phyloP scores from a whole-genome alignment of 495 filamentous ascomycete genomes.

The Corynascus novoguineensis region DNA sequence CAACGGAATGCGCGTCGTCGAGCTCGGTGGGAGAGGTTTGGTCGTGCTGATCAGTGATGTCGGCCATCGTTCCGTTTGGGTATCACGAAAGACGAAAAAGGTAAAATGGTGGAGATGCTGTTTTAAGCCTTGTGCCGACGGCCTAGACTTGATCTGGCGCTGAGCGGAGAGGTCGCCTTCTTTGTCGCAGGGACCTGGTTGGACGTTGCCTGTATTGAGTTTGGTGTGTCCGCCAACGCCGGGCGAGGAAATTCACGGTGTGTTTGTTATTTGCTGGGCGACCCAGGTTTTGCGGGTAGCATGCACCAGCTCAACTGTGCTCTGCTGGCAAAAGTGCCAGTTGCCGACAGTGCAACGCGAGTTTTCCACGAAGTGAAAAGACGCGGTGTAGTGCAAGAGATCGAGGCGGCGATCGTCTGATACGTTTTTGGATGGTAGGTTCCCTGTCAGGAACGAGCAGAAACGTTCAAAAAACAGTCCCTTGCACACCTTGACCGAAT shows the following conservation, averaged over 20 bases:
- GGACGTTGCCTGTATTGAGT: constrained; percentile 49
- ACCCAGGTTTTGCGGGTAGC: constrained; percentile 29
- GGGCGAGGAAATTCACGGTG: constrained; percentile 39
- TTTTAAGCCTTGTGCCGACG: constrained; percentile 54
- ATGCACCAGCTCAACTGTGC: constrained; percentile 20
- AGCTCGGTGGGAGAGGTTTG: constrained; percentile 55
- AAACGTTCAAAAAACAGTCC: constrained; percentile 34
- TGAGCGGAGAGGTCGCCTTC: constrained; percentile 47
- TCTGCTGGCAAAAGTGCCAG: constrained; percentile 18
- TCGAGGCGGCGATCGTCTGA: constrained; percentile 26
- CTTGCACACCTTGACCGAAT: constrained; percentile 43
- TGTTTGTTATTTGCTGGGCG: constrained; percentile 39
- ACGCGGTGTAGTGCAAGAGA: background rate
- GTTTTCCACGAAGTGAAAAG: background rate
- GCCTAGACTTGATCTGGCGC: constrained; percentile 54
- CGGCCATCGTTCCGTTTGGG: constrained; percentile 50
- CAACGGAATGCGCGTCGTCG: constrained; percentile 55
- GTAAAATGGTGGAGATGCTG: constrained; percentile 52
- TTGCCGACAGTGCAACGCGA: constrained; percentile 21
- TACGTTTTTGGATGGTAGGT: constrained; percentile 38
- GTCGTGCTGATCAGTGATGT: constrained; percentile 58
- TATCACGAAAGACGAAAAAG: constrained; percentile 44
- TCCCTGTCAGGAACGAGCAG: constrained; percentile 39
- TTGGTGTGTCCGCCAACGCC: constrained; percentile 47
- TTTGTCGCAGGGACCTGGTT: constrained; percentile 51